These are phyloP conservation scores for Lasiodiplodia theobromae DNA, from an alignment of 2,329 filamentous ascomycete species.

Conservation along the genomic window DNA sequence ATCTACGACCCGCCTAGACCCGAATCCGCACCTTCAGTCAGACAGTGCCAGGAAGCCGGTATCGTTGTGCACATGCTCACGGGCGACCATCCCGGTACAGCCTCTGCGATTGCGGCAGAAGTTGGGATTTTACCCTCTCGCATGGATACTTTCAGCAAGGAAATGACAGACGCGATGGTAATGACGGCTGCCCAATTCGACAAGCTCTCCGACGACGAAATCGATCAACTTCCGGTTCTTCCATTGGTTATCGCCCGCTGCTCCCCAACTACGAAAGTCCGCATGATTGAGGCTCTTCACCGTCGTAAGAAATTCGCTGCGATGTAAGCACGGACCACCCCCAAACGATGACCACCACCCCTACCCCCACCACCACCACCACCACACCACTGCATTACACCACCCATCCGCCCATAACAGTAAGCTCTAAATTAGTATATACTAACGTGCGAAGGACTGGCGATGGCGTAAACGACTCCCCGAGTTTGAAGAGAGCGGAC, in stretches of 20 bases:
- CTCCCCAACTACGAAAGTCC: conserved; percentile 55
- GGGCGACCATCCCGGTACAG: conserved; percentile 55
- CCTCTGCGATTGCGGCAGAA: conserved; percentile 53
- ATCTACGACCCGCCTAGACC: conserved; percentile 85
- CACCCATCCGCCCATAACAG: no score
- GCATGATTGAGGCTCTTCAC: conserved; percentile 54
- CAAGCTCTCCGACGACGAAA: conserved; percentile 51
- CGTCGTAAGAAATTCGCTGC: conserved; percentile 47
- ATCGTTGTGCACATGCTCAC: conserved; percentile 58
- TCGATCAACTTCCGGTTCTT: conserved; percentile 50
- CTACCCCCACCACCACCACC: no score
- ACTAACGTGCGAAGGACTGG: conserved; percentile 38
- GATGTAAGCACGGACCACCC: conserved; percentile 36
- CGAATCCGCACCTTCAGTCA: conserved; percentile 69
- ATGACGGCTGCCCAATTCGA: conserved; percentile 56
- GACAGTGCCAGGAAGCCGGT: conserved; percentile 52
- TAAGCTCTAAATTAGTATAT: no score
- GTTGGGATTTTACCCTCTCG: conserved; percentile 53
- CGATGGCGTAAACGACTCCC: conserved; percentile 52
- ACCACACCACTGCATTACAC: no score
- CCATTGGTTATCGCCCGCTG: conserved; percentile 56
- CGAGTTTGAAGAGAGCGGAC: conserved; percentile 48
- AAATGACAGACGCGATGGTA: conserved; percentile 41
- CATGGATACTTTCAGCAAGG: conserved; percentile 38
- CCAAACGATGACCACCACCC: no score